Percentiles rank a stretch among this genome's conserved stretches.
Conservation (phyloP, 768 basidiomycete genomes). For the Mycena belliarum region DNA sequence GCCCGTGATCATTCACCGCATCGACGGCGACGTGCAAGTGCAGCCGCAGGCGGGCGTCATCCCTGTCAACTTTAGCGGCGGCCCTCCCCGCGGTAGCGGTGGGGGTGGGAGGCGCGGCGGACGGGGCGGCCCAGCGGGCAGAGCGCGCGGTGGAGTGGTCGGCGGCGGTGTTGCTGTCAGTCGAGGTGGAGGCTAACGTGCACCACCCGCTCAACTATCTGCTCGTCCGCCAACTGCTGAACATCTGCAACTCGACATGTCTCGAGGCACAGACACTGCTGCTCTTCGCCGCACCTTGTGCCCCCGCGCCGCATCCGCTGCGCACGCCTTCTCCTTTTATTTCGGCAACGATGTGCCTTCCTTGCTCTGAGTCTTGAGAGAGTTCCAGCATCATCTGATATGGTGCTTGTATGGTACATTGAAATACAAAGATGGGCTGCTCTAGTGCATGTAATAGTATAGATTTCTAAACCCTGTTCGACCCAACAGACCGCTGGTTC, state of each 20-base stretch:
- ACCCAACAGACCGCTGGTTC: background rate
- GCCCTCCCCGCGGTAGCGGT: background rate
- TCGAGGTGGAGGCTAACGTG: slow-evolving; percentile 3
- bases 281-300: background rate
- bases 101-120: slow-evolving; percentile 3
- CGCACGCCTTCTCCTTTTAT: background rate
- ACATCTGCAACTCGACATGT: slow-evolving; percentile 8
- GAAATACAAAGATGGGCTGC: slow-evolving; percentile 4
- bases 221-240: background rate
- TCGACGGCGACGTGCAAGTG: slow-evolving; percentile 16
- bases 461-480: background rate
- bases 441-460: slow-evolving; percentile 7
- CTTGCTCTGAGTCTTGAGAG: background rate
- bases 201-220: background rate
- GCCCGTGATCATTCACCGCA: slow-evolving; percentile 15
- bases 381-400: slow-evolving; percentile 5
- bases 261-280: slow-evolving; percentile 4
- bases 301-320: background rate
- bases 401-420: slow-evolving; percentile 10
- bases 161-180: slow-evolving; percentile 14
- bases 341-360: slow-evolving; percentile 1
- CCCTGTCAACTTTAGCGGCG: slow-evolving; percentile 5
- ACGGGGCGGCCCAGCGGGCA: background rate
- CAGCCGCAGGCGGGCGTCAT: slow-evolving; percentile 16
- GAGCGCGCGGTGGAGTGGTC: slow-evolving; percentile 7